Conservation (phyloP, 352 stramenopile species). For the Bremia lactucae region DNA sequence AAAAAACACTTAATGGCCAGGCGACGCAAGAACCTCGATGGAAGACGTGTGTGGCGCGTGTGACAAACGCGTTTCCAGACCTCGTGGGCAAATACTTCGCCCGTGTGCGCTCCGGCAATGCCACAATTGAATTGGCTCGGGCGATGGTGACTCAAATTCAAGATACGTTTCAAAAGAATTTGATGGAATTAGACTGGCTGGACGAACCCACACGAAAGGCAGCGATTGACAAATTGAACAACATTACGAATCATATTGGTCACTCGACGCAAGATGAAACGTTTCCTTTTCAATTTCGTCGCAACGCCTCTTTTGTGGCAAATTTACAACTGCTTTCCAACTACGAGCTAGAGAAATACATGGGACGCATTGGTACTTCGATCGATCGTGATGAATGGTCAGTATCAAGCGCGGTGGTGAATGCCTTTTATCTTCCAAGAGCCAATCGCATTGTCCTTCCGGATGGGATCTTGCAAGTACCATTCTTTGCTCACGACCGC, state of each 20-base stretch:
- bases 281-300: constrained; percentile 44
- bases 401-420: constrained; percentile 90
- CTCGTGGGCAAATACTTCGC: constrained; percentile 88
- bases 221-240: constrained; percentile 82
- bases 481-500: constrained; percentile 84
- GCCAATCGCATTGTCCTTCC: constrained; percentile 92
- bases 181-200: constrained; percentile 85
- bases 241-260: constrained; percentile 66
- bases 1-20: constrained; percentile 63
- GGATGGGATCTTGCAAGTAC: constrained; percentile 90
- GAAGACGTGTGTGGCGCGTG: constrained; percentile 77
- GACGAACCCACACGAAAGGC: constrained; percentile 65
- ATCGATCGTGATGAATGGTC: constrained; percentile 72
- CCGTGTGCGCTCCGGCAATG: constrained; percentile 79
- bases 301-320: constrained; percentile 21
- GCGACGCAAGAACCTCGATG: constrained; percentile 76
- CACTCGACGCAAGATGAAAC: constrained; percentile 33
- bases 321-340: constrained; percentile 45
- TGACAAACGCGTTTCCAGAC: constrained; percentile 40
- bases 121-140: constrained; percentile 65
- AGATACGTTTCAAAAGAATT: constrained; percentile 51
- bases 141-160: constrained; percentile 84
- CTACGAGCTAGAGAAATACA: constrained; percentile 32
- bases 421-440: constrained; percentile 76
- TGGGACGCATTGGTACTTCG: constrained; percentile 24